Base-by-base conservation (phyloP, 345 rosid species). In the Corchorus olitorius region DNA sequence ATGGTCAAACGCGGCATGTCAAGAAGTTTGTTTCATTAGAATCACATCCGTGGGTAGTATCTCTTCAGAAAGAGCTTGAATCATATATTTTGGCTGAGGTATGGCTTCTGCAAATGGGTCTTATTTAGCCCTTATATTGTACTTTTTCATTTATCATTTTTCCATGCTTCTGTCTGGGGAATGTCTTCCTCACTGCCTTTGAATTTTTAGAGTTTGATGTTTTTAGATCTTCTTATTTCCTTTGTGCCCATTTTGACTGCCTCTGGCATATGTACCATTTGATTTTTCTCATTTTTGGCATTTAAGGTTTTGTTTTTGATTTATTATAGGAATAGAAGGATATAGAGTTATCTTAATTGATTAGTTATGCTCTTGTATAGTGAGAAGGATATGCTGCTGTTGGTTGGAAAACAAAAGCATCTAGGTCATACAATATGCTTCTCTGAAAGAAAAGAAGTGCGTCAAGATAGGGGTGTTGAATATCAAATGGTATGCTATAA, bases 31-130 rank as follows among this genome's bases (percentile, higher is more conserved):
- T 87, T 70, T 80, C 83, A 34, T 13, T 87, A 69, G 99, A 96
- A 43, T 84, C 81, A 1, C 97, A 96, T 85, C 97, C 97, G 6
- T 96, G 92, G 93, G 84, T 93, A 48, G 78, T 92, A n/a, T 81
- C 79, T 68, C 81, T 93, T 73, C 99, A 96, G 84, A 88, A 76
- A 81, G 90, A 89, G 27, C 91, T 96, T 60, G 99, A 96, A 68
- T 89, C 90, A 35, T 85, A 87, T 60, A 80, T 89, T 54, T 68
- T 69, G 37, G 53, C 84, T 6, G 82, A 89, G 97, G 99, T 95
- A 87, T 27, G 73, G 37, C 64, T 77, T 58, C 48, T 53, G 27
- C 72, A 34, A 48, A 17, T 34, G n/a, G 10, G 49, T 61, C 55
- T 46, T 60, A 34, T 73, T 69, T 69, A 48, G 13, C 75, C 65